A percentile compares a stretch with the other conserved stretches of the same genome.
phyloP scores from a whole-genome alignment of 78 protist genomes.

The Dictyostelium citrinum region DNA sequence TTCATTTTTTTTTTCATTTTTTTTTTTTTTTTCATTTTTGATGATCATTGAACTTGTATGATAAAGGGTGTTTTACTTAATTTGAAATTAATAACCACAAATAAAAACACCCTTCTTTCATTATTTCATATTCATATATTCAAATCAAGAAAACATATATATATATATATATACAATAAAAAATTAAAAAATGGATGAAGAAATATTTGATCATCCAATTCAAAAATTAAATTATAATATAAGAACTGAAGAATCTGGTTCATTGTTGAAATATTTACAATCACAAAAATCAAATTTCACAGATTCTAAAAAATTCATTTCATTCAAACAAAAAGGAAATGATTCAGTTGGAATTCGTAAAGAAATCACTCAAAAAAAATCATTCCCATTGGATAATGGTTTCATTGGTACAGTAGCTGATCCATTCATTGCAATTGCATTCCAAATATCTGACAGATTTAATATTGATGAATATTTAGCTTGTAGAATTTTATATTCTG shows the following conservation, averaged over 20 bases:
- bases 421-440: slow-evolving; percentile 15
- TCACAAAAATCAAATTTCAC: not conserved
- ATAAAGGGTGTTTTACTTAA: not conserved
- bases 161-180: not conserved
- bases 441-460: slow-evolving; percentile 23
- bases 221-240: not conserved
- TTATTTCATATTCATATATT: not conserved
- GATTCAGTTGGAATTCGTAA: not conserved
- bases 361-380: not conserved
- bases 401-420: not conserved
- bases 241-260: not conserved
- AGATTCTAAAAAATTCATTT: not conserved
- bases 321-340: not conserved
- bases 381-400: not conserved
- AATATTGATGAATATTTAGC: slow-evolving; percentile 55
- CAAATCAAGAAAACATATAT: no score
- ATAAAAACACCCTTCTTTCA: not conserved
- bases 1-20: not conserved
- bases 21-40: not conserved
- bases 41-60: not conserved
- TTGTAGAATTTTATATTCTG: slow-evolving; percentile 13
- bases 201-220: not conserved
- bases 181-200: slow-evolving; percentile 15
- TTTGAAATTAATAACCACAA: not conserved
- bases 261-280: not conserved